A percentile compares a stretch with the other conserved stretches of the same genome.
These are phyloP conservation scores for Lepiota venenata DNA, from an alignment of 768 basidiomycete genomes.

Conservation along the genomic window DNA sequence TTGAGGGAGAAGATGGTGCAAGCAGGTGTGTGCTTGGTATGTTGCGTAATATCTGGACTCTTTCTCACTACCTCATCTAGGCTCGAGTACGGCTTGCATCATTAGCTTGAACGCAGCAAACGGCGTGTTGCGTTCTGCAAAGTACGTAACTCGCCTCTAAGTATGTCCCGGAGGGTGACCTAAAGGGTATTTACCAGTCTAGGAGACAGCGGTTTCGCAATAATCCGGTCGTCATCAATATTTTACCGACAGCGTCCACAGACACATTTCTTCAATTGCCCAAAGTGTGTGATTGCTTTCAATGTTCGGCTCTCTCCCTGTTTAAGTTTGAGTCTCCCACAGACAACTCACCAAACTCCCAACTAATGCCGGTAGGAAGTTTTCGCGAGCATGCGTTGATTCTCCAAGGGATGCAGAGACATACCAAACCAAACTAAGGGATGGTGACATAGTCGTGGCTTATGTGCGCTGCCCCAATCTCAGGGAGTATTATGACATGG, in stretches of 20 bases:
- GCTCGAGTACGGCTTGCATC: conserved; percentile 83
- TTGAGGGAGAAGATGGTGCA: conserved; percentile 62
- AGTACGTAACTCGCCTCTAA: conserved; percentile 42
- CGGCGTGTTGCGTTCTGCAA: conserved; percentile 72
- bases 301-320: not conserved
- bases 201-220: conserved; percentile 76
- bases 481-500: not conserved
- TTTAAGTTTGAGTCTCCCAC: conserved; percentile 17
- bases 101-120: conserved; percentile 72
- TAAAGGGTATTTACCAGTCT: conserved; percentile 38
- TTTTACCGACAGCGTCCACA: conserved; percentile 49
- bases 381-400: conserved; percentile 51
- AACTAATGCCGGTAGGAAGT: conserved; percentile 35
- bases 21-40: conserved; percentile 50
- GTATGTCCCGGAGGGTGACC: not conserved
- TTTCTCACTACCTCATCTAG: conserved; percentile 31
- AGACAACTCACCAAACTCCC: conserved; percentile 57
- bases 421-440: conserved; percentile 39
- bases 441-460: conserved; percentile 51
- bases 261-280: conserved; percentile 57
- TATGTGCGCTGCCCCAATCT: conserved; percentile 30
- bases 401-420: conserved; percentile 45
- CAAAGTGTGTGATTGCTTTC: conserved; percentile 33
- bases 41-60: conserved; percentile 6
- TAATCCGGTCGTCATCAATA: conserved; percentile 65